phyloP scores from a whole-genome alignment of 495 filamentous ascomycete species.

The Penicillium cinerascens region DNA sequence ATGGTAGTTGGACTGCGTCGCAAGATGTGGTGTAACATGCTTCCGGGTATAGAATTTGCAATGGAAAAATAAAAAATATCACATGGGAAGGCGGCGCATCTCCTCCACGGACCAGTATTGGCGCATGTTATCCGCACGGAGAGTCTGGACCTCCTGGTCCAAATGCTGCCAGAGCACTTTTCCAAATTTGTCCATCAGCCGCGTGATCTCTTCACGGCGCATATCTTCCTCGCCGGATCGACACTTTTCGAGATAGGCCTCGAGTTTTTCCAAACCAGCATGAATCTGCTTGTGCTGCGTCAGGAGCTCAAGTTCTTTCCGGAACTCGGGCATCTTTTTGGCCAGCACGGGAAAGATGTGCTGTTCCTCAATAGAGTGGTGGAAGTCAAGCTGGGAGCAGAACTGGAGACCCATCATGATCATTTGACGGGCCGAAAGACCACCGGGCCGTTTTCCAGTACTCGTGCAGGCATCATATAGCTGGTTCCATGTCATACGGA shows the following conservation, averaged over 20 bases:
- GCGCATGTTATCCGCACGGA: constrained; percentile 84
- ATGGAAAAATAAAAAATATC: not conserved
- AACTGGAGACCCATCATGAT: constrained; percentile 63
- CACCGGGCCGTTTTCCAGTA: constrained; percentile 48
- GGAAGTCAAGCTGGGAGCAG: constrained; percentile 62
- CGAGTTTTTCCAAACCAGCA: constrained; percentile 68
- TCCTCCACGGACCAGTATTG: constrained; percentile 76
- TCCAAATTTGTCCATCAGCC: constrained; percentile 65
- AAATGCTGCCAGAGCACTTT: constrained; percentile 69
- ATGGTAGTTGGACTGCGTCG: not conserved
- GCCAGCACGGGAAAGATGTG: constrained; percentile 79
- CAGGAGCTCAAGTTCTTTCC: constrained; percentile 59
- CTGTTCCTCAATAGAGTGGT: constrained; percentile 82
- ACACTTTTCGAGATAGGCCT: constrained; percentile 64
- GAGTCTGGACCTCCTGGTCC: constrained; percentile 65
- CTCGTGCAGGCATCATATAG: constrained; percentile 62
- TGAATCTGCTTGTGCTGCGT: constrained; percentile 84
- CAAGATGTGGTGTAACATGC: not conserved
- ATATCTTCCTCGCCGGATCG: constrained; percentile 63
- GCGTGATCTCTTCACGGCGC: constrained; percentile 62
- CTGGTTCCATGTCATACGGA: constrained; percentile 67
- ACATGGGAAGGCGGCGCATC: constrained; percentile 70
- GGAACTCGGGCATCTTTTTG: constrained; percentile 77
- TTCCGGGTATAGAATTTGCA: not conserved
- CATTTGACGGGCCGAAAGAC: constrained; percentile 61